These are phyloP conservation scores for Cystobasidium sp. DNA, from an alignment of 1,284 basidiomycete species.

Conservation along the genomic window DNA sequence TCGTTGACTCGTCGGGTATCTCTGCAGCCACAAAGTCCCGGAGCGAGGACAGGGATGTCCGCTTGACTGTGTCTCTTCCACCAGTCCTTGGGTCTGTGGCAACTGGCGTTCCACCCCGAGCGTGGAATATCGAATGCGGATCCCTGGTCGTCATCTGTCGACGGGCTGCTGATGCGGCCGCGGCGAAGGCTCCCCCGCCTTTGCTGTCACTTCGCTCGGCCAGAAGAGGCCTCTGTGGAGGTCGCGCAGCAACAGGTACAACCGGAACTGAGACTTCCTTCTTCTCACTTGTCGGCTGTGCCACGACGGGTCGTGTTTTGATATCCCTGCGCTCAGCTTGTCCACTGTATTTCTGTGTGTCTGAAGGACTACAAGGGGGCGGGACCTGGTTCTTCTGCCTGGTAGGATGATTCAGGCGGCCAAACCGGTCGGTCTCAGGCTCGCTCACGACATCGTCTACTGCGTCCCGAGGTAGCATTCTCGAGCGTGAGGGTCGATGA, in stretches of 20 bases:
- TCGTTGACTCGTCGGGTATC: neutral
- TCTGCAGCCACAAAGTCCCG: conserved; percentile 35
- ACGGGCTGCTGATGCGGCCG: conserved; percentile 30
- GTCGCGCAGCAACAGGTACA: too few species aligned
- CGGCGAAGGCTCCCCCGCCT: conserved; percentile 31
- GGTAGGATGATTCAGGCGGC: too few species aligned
- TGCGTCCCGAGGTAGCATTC: neutral
- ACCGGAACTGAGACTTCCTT: too few species aligned
- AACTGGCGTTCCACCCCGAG: neutral
- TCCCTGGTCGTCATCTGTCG: conserved; percentile 15
- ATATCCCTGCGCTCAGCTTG: too few species aligned
- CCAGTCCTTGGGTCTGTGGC: neutral
- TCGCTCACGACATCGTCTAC: neutral
- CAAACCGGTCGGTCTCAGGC: too few species aligned
- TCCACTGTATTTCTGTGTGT: too few species aligned
- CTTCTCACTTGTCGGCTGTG: too few species aligned
- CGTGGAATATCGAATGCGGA: neutral
- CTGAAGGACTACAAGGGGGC: too few species aligned
- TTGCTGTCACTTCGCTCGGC: too few species aligned
- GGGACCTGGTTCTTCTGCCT: too few species aligned
- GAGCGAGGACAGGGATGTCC: conserved; percentile 21
- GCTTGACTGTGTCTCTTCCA: neutral
- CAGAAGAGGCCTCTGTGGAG: too few species aligned
- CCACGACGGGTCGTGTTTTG: too few species aligned
- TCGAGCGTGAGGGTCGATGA: neutral